phyloP scores from a whole-genome alignment of 73 alveolate species.

The Tetrahymena thermophila region DNA sequence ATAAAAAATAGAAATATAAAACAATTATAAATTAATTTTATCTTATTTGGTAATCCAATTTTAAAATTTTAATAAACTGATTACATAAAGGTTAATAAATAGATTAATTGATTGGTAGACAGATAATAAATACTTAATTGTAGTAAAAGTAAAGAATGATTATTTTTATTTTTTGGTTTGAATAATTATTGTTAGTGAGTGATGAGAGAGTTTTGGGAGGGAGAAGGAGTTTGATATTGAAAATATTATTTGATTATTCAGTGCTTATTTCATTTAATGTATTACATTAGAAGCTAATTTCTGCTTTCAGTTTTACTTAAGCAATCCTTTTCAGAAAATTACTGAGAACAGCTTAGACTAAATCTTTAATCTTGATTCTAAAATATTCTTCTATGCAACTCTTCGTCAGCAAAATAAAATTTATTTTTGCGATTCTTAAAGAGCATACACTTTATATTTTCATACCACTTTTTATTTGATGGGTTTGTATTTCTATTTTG shows the following conservation, averaged over 20 bases:
- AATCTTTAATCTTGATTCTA: neutral
- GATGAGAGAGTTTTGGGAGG: neutral
- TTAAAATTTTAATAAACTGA: too few relatives aligned
- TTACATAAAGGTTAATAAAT: too few relatives aligned
- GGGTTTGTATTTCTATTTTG: neutral
- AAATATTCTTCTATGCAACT: neutral
- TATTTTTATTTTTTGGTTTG: too few relatives aligned
- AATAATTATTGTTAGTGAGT: too few relatives aligned
- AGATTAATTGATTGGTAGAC: too few relatives aligned
- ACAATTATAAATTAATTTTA: too few relatives aligned
- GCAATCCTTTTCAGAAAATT: neutral
- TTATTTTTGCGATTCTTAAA: neutral
- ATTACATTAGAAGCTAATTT: too few relatives aligned
- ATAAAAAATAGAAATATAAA: too few relatives aligned
- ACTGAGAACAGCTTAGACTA: neutral
- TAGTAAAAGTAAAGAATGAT: neutral
- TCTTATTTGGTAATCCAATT: too few relatives aligned
- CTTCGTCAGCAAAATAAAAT: neutral
- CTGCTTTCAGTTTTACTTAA: neutral
- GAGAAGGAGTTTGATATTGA: neutral
- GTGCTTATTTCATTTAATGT: neutral
- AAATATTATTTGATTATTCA: too few relatives aligned
- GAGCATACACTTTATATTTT: neutral
- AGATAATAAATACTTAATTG: neutral
- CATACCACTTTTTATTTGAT: neutral